Evolutionary conservation across 768 basidiomycete species (phyloP).

Genomic region (Suillus discolor): DNA sequence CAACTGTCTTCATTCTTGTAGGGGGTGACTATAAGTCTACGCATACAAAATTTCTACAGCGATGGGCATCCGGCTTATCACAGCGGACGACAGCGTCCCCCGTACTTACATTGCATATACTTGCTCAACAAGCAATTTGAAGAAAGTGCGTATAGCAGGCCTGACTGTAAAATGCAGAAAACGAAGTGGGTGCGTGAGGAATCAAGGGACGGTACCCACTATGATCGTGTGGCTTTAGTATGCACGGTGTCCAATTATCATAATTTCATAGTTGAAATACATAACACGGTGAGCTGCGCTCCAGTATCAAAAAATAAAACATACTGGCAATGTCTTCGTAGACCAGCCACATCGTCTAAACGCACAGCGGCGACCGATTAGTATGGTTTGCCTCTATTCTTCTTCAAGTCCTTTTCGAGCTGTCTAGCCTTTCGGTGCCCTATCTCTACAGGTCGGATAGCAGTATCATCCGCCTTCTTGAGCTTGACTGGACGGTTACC

Average conservation of each 20-base stretch:
- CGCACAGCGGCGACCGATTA: slow-evolving; percentile 31
- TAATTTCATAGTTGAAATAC: slow-evolving; percentile 11
- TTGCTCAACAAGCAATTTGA: background rate
- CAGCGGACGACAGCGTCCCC: background rate
- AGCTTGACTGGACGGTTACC: slow-evolving; percentile 97
- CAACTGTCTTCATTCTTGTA: background rate
- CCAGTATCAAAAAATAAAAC: slow-evolving; percentile 25
- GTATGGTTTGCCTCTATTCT: slow-evolving; percentile 86
- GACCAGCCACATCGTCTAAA: slow-evolving; percentile 5
- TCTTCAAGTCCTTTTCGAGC: slow-evolving; percentile 89
- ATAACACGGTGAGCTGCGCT: slow-evolving; percentile 25
- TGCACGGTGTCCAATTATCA: background rate
- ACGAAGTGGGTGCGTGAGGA: background rate
- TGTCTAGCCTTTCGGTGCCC: slow-evolving; percentile 91
- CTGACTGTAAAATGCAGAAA: slow-evolving; percentile 4
- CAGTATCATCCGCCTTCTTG: slow-evolving; percentile 88
- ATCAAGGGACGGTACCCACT: slow-evolving; percentile 1
- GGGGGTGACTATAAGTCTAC: background rate
- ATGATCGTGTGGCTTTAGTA: background rate
- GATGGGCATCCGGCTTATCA: background rate
- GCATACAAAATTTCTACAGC: background rate
- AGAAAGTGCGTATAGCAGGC: background rate
- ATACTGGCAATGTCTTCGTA: slow-evolving; percentile 24
- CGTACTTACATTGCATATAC: background rate
- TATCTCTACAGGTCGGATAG: slow-evolving; percentile 90